Base-by-base conservation (phyloP, 768 basidiomycete species). In the Leccinum variicolor region DNA sequence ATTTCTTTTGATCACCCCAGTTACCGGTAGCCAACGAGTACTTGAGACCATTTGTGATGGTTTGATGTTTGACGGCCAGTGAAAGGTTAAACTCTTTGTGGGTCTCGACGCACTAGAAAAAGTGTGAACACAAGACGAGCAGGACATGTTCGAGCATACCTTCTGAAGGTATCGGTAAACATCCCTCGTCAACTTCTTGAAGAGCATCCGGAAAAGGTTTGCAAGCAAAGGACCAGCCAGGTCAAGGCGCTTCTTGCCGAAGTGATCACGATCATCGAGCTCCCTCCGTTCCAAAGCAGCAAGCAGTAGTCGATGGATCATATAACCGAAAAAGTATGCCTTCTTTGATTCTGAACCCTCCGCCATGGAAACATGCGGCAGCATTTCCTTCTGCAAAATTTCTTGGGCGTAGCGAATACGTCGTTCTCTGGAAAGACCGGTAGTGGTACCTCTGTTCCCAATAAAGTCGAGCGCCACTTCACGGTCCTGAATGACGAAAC, bases 1-100 rank as follows among this genome's bases (percentile, higher is more conserved):
- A 89, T 74, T 98, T 97, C 79, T 98, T 97, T 76, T 98, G 94
- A 72, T 97, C 95, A 26, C 96, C 96, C 97, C 97, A 99, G 71
- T 99, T 99, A 60, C 97, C 97, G 0, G 97, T 99, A 29, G 95
- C 94, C 31, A 99, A 81, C 17, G 97, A 98, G 72, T 98, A 98
- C 70, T 96, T 95, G 53, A 99, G 82, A 58, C 97, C 97, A 73
- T 98, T 97, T 26, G 95, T 98, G 62, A 99, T 98, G 31, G 94
- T 98, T 67, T 92, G 92, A 65, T 94, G 90, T 73, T 96, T 96
- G 69, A 99, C 93, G 29, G 96, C 96, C 34, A 91, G 76, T 36
- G 86, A 84, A 62, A 98, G 82, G 68, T 90, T 90, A 75, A 99
- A 99, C 68, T 94, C 90, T 71, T 97, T 97, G 69, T 93, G 90